Conservation (phyloP, 495 filamentous ascomycete genomes). For the Baudoinia panamericana region DNA sequence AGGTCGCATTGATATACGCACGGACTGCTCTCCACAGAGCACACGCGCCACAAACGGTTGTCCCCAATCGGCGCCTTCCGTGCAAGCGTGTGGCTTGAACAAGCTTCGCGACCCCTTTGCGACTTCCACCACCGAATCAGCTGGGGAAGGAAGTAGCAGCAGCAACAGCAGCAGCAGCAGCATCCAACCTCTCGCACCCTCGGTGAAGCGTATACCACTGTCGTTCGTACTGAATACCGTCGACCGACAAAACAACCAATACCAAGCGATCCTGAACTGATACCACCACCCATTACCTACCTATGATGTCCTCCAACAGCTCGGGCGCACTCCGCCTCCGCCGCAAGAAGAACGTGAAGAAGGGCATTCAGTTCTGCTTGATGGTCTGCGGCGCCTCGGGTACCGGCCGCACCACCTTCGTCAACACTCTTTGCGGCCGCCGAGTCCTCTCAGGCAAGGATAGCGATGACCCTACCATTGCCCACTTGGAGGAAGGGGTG, state of each 20-base stretch:
- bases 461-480: constrained; percentile 67
- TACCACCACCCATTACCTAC: not conserved
- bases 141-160: too few species aligned
- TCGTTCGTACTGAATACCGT: too few species aligned
- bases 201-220: too few species aligned
- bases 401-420: constrained; percentile 95
- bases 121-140: constrained; percentile 5
- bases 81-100: not conserved
- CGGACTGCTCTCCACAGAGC: not conserved
- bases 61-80: not conserved
- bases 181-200: not conserved
- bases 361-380: constrained; percentile 99
- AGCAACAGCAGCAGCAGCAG: not conserved
- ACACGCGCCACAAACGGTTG: not conserved
- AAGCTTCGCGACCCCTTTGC: constrained; percentile 2
- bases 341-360: constrained; percentile 99
- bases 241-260: not conserved
- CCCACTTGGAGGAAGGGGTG: constrained; percentile 90
- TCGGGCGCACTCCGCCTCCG: constrained; percentile 61
- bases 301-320: constrained; percentile 10
- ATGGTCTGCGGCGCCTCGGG: constrained; percentile 99
- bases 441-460: constrained; percentile 78
- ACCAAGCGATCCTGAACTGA: too few species aligned
- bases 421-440: constrained; percentile 97
- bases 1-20: too few species aligned